These are phyloP conservation scores for Bisporella sp. DNA, from an alignment of 2,329 filamentous ascomycete genomes.

Conservation along the genomic window DNA sequence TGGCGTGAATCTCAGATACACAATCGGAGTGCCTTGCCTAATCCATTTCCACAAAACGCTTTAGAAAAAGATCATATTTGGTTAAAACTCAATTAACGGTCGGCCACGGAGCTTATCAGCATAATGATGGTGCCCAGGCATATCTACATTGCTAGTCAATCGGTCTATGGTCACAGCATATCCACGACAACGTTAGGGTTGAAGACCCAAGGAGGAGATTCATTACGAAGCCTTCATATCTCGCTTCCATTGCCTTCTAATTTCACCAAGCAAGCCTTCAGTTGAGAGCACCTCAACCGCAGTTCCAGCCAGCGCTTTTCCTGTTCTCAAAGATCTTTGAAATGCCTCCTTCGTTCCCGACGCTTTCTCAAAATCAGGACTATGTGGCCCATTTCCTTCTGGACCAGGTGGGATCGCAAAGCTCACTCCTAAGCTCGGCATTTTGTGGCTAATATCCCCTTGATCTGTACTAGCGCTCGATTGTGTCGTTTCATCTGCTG, in stretches of 20 bases:
- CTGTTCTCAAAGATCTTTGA: conserved; percentile 14
- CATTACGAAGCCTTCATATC: no score
- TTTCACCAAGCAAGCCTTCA: conserved; percentile 34
- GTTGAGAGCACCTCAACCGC: conserved; percentile 40
- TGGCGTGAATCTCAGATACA: no score
- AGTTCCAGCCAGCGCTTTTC: conserved; percentile 32
- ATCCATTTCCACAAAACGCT: no score
- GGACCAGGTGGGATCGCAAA: conserved; percentile 41
- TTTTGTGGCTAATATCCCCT: conserved; percentile 49
- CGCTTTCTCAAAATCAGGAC: conserved; percentile 34
- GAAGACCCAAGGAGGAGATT: no score
- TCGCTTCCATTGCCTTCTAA: conserved; percentile 33
- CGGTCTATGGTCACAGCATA: no score
- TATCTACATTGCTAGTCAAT: no score
- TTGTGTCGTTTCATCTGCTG: conserved; percentile 33
- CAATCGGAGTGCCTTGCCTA: no score
- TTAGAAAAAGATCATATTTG: no score
- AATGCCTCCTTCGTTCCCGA: conserved; percentile 24
- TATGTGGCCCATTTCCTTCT: conserved; percentile 40
- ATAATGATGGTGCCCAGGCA: no score
- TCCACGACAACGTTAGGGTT: no score
- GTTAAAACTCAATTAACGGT: no score
- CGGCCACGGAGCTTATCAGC: no score
- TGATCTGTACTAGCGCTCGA: conserved; percentile 51
- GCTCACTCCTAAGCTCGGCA: conserved; percentile 46